Base-by-base conservation (phyloP, 129 eudicot species). In the Tanacetum coccineum region DNA sequence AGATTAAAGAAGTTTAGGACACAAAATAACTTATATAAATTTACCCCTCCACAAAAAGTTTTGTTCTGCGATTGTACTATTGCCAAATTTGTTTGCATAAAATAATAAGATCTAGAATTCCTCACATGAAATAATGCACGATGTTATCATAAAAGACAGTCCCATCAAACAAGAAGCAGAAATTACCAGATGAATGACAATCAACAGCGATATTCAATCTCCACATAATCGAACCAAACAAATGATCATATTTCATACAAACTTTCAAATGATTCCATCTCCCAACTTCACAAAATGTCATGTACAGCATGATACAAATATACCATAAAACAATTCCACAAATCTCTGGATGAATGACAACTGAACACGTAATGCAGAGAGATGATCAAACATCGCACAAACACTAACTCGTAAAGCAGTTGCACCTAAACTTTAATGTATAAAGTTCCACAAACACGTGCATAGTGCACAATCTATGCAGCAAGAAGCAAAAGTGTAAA, bases 271-370 rank as follows among this genome's bases (percentile, higher is more conserved):
- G 53, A 3, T 28, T 54, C 12, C 58, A 26, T 53, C 14, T n/a
- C 9, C 42, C 32, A 9, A 9, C 30, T 58, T 3, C 7, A 39
- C 72, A 36, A 46, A 46, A 46, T 18, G 12, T 19, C 58, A 64
- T 65, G 66, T 54, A 54, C 12, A 63, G 44, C 45, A 44, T 20
- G 48, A 64, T 45, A 65, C 42, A 26, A 64, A 56, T 46, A 56
- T 56, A 66, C 60, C 57, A 74, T 17, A 56, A 64, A 73, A 47
- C 49, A 58, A 59, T 18, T 30, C 11, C 9, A 11, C 19, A 67
- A 1, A 59, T 70, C 28, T 47, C 42, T 36, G 9, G 9, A 26
- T 9, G 25, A 69, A 39, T 14, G 65, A 42, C 14, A 14, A 59
- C 56, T 1, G 0, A 48, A 28, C 78, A 65, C 66, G 66, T 65